phyloP scores from a whole-genome alignment of 2,329 filamentous ascomycete genomes.

The Keithomyces neogunnii region DNA sequence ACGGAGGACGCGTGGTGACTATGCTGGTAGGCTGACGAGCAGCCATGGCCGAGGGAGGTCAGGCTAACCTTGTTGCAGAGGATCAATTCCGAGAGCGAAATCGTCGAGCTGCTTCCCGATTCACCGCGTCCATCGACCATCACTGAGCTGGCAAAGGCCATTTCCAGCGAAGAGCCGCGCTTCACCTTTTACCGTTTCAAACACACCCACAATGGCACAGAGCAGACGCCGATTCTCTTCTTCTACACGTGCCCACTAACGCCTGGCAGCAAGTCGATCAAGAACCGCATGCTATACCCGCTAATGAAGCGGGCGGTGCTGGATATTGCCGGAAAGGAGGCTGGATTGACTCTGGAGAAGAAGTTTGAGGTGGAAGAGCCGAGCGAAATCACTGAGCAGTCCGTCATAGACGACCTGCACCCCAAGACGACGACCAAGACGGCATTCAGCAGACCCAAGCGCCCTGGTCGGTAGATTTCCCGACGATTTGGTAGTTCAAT shows the following conservation, averaged over 20 bases:
- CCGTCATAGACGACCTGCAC: slow-evolving; percentile 58
- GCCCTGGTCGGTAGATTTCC: slow-evolving; percentile 52
- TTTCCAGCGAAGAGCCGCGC: slow-evolving; percentile 61
- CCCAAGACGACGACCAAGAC: slow-evolving; percentile 57
- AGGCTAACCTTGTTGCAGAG: slow-evolving; percentile 36
- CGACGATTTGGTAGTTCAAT: no score
- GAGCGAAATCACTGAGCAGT: slow-evolving; percentile 59
- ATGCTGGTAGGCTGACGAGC: slow-evolving; percentile 49
- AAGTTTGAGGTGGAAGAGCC: slow-evolving; percentile 61
- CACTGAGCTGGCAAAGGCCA: slow-evolving; percentile 46
- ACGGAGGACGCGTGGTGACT: slow-evolving; percentile 43
- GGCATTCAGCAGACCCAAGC: slow-evolving; percentile 70
- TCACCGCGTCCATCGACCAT: slow-evolving; percentile 46
- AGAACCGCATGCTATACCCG: slow-evolving; percentile 79
- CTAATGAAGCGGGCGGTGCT: slow-evolving; percentile 61
- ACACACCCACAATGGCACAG: slow-evolving; percentile 44
- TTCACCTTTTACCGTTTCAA: slow-evolving; percentile 70
- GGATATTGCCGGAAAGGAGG: slow-evolving; percentile 55
- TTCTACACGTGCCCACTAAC: slow-evolving; percentile 73
- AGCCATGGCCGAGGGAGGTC: not conserved
- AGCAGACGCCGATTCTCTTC: slow-evolving; percentile 59
- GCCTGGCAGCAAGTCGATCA: slow-evolving; percentile 59
- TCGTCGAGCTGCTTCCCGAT: slow-evolving; percentile 54
- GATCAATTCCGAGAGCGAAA: slow-evolving; percentile 64
- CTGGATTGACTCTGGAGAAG: slow-evolving; percentile 59